phyloP scores from a whole-genome alignment of 2,329 filamentous ascomycete species.

The Chrysoporthe deuterocubensis region DNA sequence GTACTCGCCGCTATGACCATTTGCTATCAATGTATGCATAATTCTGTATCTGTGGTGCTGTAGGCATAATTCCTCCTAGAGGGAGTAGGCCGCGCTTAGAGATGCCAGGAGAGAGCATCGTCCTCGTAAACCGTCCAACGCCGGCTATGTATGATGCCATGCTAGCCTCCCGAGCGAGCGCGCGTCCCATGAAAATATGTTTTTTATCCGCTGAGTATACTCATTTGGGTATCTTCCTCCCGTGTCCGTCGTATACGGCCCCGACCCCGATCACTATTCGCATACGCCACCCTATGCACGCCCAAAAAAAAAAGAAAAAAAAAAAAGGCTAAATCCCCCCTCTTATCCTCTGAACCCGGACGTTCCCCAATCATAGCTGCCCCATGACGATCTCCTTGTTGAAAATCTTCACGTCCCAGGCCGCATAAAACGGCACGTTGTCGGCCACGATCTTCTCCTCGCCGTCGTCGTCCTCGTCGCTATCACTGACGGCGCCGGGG shows the following conservation, averaged over 20 bases:
- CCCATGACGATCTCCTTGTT: constrained; percentile 58
- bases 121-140: neutral
- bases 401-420: constrained; percentile 58
- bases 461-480: constrained; percentile 39
- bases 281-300: neutral
- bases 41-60: neutral
- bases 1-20: neutral
- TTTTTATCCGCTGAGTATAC: neutral
- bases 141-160: neutral
- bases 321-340: neutral
- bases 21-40: neutral
- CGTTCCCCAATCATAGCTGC: constrained; percentile 40
- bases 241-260: neutral
- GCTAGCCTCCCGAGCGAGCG: neutral
- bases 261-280: neutral
- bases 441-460: constrained; percentile 45
- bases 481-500: constrained; percentile 35
- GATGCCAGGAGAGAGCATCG: no score
- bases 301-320: neutral
- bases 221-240: neutral
- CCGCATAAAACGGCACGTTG: constrained; percentile 47
- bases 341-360: neutral
- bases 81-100: neutral
- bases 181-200: neutral
- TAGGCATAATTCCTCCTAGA: neutral